Base-by-base conservation (phyloP, 1,284 basidiomycete species). In the Pholiota adiposa region DNA sequence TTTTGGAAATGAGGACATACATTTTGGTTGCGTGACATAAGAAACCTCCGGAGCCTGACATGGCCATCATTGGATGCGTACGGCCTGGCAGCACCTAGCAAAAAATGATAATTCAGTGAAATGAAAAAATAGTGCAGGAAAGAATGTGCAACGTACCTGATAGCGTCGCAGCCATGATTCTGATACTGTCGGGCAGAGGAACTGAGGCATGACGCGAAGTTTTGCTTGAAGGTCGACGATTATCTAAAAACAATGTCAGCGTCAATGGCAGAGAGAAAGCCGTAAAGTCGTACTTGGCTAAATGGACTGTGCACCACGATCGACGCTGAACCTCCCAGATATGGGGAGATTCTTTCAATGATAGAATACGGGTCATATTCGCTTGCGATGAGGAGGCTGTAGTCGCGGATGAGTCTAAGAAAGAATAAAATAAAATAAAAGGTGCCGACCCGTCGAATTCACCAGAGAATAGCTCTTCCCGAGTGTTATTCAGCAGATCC, bases 61-160 rank as follows among this genome's bases (percentile, higher is more conserved):
- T 94, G 60, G 83, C 90, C 97, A 99, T 99, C 67, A 87, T 88
- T 0, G 97, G 97, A 77, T 99, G 97, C 43, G 94, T 97, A 33
- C 97, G 84, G 14, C 97, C 97, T 23, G 97, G 97, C 18, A 99
- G 80, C 9, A 96, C 91, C 82, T 85, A 8, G 25, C 29, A 23
- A 56, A 53, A 25, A 46, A 18, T 18, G 29, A 7, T 21, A n/a
- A n/a, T n/a, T 23, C 41, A 50, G 12, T 23, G 31, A 23, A 33
- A 21, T 12, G 27, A 6, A 36, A 9, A 19, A 23, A 4, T 14
- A 25, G 14, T 1, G 14, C 41, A 19, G 31, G 3, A 43, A n/a
- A 40, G 19, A 34, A 25, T 23, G 19, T 18, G 3, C 12, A 44
- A 34, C 54, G 25, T n/a, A 87, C 86, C 73, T 98, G 97, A 77